A percentile compares a stretch with the other conserved stretches of the same genome.
Conservation (phyloP, 352 stramenopile species). For the Globisporangium yorkense region DNA sequence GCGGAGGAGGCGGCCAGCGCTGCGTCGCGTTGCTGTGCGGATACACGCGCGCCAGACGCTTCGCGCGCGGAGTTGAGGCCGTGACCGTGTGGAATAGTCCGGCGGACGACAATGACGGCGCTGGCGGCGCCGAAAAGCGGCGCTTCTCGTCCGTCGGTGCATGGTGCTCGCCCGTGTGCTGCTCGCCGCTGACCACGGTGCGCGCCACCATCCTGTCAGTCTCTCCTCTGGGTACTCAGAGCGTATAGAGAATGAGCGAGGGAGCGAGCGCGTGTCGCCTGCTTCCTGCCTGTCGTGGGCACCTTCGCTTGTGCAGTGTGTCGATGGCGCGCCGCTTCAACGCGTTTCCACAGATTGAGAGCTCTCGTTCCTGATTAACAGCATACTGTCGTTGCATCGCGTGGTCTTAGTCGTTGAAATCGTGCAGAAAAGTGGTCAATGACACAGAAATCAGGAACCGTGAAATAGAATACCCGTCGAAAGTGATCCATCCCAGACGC, state of each 20-base stretch:
- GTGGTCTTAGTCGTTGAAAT: neutral
- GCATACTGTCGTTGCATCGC: neutral
- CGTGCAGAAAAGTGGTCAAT: neutral
- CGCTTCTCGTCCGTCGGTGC: neutral
- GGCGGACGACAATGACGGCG: neutral
- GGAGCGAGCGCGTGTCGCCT: neutral
- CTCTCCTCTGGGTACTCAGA: neutral
- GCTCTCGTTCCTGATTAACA: neutral
- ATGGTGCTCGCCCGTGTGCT: slow-evolving; percentile 4
- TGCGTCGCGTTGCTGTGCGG: slow-evolving; percentile 10
- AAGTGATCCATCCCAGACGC: neutral
- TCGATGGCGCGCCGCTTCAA: neutral
- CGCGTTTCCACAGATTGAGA: neutral
- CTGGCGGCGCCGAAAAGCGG: neutral
- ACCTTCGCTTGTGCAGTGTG: neutral
- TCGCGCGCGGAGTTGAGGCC: slow-evolving; percentile 41
- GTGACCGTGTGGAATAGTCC: slow-evolving; percentile 49
- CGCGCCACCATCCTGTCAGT: neutral
- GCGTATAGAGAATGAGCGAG: neutral
- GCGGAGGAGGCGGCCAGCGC: neutral
- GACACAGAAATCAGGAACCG: neutral
- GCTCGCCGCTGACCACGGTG: neutral
- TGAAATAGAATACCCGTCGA: neutral
- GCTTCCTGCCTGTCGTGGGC: too few species aligned
- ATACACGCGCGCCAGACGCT: slow-evolving; percentile 24